These are phyloP conservation scores for Diaporthe sp. DNA, from an alignment of 2,329 filamentous ascomycete species.

Conservation along the genomic window DNA sequence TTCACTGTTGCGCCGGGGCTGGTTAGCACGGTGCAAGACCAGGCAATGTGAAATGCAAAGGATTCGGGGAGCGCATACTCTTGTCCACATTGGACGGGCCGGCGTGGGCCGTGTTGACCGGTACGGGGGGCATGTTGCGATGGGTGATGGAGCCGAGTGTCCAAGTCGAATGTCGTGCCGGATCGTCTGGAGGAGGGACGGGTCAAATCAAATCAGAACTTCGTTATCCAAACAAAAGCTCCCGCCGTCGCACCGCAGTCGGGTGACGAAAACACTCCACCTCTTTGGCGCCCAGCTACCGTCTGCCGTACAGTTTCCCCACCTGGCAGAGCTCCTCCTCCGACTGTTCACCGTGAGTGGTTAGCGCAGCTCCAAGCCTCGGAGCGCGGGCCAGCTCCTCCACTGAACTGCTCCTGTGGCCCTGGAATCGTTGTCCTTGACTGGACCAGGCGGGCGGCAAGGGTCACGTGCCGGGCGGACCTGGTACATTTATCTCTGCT, in stretches of 20 bases:
- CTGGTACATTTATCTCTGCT: background rate
- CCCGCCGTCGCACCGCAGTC: conserved; percentile 9
- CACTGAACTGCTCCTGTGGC: background rate
- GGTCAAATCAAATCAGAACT: background rate
- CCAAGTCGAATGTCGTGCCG: conserved; percentile 9
- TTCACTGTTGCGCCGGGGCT: conserved; percentile 75
- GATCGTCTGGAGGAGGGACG: background rate
- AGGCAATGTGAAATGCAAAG: background rate
- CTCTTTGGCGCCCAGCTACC: conserved; percentile 9
- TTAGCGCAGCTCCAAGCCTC: conserved; percentile 12
- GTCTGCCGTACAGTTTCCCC: conserved; percentile 5
- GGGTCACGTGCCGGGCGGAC: conserved; percentile 1
- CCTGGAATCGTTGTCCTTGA: background rate
- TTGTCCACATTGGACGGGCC: conserved; percentile 69
- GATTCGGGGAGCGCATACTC: conserved; percentile 53
- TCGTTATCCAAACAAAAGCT: conserved; percentile 18
- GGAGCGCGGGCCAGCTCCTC: conserved; percentile 4
- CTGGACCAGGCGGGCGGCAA: background rate
- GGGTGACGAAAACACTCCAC: conserved; percentile 31
- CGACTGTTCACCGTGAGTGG: conserved; percentile 7
- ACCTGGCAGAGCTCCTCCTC: conserved; percentile 18
- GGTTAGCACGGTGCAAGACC: conserved; percentile 11
- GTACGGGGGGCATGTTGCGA: conserved; percentile 51
- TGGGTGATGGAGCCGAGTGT: background rate
- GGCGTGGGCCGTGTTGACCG: conserved; percentile 47